Percentiles rank a stretch among this genome's conserved stretches.
Conservation (phyloP, 768 basidiomycete genomes). For the Pholiota conissans region DNA sequence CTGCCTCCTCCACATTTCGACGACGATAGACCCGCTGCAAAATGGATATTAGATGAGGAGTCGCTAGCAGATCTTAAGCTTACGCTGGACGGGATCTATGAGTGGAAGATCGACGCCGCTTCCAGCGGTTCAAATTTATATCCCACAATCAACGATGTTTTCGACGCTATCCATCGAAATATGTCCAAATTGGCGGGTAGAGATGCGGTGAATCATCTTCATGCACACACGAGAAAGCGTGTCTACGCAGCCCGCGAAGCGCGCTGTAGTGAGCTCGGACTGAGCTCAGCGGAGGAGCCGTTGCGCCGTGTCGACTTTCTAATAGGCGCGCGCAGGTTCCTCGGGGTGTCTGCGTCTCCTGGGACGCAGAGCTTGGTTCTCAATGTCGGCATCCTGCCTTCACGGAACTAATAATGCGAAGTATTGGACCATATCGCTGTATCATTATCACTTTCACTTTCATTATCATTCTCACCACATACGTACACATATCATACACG, state of each 20-base stretch:
- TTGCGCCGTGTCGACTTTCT: slow-evolving; percentile 2
- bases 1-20: neutral
- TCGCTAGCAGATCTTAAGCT: neutral
- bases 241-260: neutral
- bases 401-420: neutral
- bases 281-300: neutral
- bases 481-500: no score
- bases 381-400: neutral
- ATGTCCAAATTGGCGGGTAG: neutral
- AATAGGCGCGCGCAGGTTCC: neutral
- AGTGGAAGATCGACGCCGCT: neutral
- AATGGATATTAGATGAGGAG: neutral
- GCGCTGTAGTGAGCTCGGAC: neutral
- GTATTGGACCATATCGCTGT: no score
- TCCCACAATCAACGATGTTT: neutral
- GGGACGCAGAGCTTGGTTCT: neutral
- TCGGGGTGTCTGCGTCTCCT: neutral
- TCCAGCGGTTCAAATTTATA: neutral
- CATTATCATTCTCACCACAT: no score
- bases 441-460: no score
- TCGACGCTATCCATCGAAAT: neutral
- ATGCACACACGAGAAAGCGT: neutral
- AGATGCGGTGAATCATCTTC: neutral
- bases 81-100: neutral
- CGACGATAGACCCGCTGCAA: neutral